A percentile compares a stretch with the other conserved stretches of the same genome.
Evolutionary conservation across 1,284 basidiomycete species (phyloP).

Genomic region (Pascua guehoae): DNA sequence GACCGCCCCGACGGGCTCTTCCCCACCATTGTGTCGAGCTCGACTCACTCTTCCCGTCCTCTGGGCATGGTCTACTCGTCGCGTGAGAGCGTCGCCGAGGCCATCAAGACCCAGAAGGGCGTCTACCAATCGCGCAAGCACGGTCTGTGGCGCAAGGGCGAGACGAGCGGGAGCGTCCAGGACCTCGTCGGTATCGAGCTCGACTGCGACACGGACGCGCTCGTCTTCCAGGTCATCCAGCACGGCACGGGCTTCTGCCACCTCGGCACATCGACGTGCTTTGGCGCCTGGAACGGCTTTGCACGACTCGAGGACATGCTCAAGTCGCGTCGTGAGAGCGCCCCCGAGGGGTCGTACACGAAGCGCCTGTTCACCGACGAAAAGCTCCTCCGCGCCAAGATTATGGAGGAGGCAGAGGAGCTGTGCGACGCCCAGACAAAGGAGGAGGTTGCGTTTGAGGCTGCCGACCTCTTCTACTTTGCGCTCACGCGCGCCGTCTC

Average conservation of each 20-base stretch:
- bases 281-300: constrained; percentile 67
- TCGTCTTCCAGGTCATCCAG: constrained; percentile 90
- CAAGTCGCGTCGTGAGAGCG: constrained; percentile 64
- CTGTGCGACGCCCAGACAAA: constrained; percentile 77
- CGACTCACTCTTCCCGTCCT: constrained; percentile 66
- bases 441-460: constrained; percentile 91
- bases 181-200: constrained; percentile 74
- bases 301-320: constrained; percentile 80
- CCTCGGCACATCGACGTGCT: constrained; percentile 78
- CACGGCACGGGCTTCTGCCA: constrained; percentile 93
- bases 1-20: constrained; percentile 91
- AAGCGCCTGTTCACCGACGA: constrained; percentile 80
- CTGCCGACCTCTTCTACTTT: constrained; percentile 95
- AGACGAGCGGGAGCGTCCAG: constrained; percentile 91
- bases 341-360: constrained; percentile 91
- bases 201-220: constrained; percentile 90
- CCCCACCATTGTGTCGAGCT: constrained; percentile 78
- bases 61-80: constrained; percentile 99
- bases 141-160: constrained; percentile 95
- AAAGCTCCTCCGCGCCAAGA: constrained; percentile 80
- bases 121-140: constrained; percentile 96
- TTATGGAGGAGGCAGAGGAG: constrained; percentile 98
- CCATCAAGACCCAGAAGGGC: constrained; percentile 82
- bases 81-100: constrained; percentile 74
- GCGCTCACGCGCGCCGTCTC: constrained; percentile 81